Evolutionary conservation across 805 yeast genomes (phyloP).

Genomic region (Candida rishiriensis): DNA sequence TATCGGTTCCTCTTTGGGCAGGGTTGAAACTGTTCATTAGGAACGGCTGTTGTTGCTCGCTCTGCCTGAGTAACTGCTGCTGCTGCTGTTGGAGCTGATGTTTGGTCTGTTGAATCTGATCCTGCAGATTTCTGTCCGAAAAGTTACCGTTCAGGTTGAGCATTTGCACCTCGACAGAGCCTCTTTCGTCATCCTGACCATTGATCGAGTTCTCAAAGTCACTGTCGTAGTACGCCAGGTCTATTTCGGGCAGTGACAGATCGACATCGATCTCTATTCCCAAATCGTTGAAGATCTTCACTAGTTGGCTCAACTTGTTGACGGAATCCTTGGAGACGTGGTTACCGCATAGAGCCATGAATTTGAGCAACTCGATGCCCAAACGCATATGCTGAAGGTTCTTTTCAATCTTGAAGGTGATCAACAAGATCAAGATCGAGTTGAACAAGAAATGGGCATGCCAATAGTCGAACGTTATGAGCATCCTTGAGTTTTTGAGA

Average conservation of each 20-base stretch:
- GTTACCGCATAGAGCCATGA: conserved; percentile 26
- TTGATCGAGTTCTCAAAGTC: conserved; percentile 3
- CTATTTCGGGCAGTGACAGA: conserved; percentile 11
- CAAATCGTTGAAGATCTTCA: conserved; percentile 18
- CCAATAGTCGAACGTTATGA: conserved; percentile 37
- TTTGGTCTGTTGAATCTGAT: conserved; percentile 13
- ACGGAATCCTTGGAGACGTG: conserved; percentile 25
- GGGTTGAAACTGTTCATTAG: not conserved
- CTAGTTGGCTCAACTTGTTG: conserved; percentile 20
- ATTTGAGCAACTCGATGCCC: conserved; percentile 25
- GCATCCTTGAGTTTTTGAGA: conserved; percentile 25
- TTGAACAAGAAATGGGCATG: conserved; percentile 36
- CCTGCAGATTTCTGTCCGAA: conserved; percentile 11
- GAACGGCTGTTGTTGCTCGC: conserved; percentile 11
- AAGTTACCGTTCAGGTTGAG: conserved; percentile 12
- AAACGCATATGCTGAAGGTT: conserved; percentile 7
- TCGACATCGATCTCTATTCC: conserved; percentile 14
- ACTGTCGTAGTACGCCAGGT: conserved; percentile 3
- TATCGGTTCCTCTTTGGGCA: conserved; percentile 1
- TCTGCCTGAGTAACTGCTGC: conserved; percentile 10
- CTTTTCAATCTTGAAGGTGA: conserved; percentile 15
- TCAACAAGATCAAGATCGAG: conserved; percentile 28
- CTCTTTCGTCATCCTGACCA: conserved; percentile 2
- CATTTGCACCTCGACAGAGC: not conserved
- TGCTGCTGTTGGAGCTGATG: conserved; percentile 17